Base-by-base conservation (phyloP, 352 stramenopile species). In the Phytophthora cajani region DNA sequence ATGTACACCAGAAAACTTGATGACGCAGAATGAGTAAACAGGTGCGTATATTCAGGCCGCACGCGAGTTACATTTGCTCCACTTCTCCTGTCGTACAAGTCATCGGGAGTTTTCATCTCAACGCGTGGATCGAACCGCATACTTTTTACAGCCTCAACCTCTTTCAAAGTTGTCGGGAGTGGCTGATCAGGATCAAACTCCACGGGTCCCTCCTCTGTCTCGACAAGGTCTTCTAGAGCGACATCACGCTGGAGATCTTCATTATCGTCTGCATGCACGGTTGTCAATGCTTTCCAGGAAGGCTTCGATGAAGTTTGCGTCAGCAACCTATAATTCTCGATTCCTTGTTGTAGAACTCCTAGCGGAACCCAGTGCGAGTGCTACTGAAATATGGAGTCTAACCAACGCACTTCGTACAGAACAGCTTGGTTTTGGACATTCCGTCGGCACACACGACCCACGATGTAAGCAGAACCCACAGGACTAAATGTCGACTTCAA, bases 1-100 rank as follows among this genome's bases (percentile, higher is more conserved):
- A 46, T 21, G 11, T 60, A 67, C 1, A 50, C 60, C 5, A 67
- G 19, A 59, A 55, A 67, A 19, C 60, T 54, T 1, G 60, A 59
- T 16, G 60, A 60, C 3, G 50, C 60, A 16, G 36, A 67, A 54
- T 67, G 60, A 14, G 60, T 67, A 6, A 67, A 67, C 2, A 60
- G 14, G 27, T 67, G 33, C 27, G 42, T 19, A 40, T n/a, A 42
- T 33, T 66, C 14, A 10, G 47, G 21, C 14, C 33, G 32, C 33
- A 58, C 49, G 2, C 33, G 59, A 6, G 49, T 19, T 52, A 1
- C 2, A 9, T 9, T 42, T 5, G 59, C 52, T 17, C 49, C 56
- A 17, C 53, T 33, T 33, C 9, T 11, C 7, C 30, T 33, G 30
- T 2, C 42, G 33, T 58, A 66, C 11, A 58, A 42, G 33, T 66